Percentiles rank a stretch among this genome's conserved stretches.
Conservation (phyloP, 176 grass and related monocot genomes). For the Aegilops sharonensis region DNA sequence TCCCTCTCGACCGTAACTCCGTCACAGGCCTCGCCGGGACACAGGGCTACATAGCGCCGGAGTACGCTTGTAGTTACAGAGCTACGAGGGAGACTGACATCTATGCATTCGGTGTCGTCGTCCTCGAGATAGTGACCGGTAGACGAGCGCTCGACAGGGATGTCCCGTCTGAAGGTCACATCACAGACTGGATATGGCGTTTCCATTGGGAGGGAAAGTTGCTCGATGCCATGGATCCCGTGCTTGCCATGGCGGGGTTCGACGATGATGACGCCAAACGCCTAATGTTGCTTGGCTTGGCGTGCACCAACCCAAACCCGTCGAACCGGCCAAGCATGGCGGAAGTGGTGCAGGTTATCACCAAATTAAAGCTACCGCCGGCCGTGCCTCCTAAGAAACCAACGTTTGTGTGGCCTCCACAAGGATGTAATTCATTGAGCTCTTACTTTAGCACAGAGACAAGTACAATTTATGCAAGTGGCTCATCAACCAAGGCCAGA, state of each 20-base stretch:
- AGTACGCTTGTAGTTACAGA: not conserved
- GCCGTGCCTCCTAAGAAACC: not conserved
- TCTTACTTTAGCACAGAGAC: not conserved
- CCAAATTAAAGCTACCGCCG: not conserved
- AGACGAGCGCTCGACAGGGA: not conserved
- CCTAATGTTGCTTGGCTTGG: not conserved
- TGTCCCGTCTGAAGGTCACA: not conserved
- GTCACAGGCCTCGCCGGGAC: not conserved
- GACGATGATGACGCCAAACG: not conserved
- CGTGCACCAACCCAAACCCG: slow-evolving; percentile 1
- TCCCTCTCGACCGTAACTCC: not conserved
- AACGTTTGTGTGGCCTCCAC: not conserved
- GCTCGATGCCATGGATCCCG: not conserved
- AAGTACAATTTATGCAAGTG: not conserved
- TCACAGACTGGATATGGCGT: not conserved
- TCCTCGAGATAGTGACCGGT: not conserved
- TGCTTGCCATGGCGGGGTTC: not conserved
- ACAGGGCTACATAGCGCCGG: not conserved
- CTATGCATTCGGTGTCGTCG: not conserved
- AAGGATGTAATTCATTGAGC: not conserved
- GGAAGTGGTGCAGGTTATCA: not conserved
- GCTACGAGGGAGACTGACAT: slow-evolving; percentile 4
- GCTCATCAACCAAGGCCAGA: not conserved
- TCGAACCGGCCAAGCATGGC: not conserved
- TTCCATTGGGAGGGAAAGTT: not conserved